Conservation (phyloP, 352 stramenopile genomes). For the Phytophthora brassicae region DNA sequence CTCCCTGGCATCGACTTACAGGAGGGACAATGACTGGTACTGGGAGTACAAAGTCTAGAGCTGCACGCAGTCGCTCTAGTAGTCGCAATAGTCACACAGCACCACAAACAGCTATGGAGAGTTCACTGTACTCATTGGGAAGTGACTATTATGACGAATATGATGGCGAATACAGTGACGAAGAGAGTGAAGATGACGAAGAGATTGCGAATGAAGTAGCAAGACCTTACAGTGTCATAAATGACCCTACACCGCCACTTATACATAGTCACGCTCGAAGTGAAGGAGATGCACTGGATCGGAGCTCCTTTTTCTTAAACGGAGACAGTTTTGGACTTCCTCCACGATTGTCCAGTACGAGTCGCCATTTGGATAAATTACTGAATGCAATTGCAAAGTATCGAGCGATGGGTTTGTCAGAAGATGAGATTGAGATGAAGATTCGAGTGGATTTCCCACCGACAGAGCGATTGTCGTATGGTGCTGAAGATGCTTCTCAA, state of each 20-base stretch:
- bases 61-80: constrained; percentile 31
- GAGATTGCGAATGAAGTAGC: constrained; percentile 77
- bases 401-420: constrained; percentile 48
- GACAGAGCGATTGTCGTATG: constrained; percentile 40
- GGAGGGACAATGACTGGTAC: constrained; percentile 44
- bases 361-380: constrained; percentile 60
- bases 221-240: constrained; percentile 44
- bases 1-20: constrained; percentile 63
- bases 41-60: constrained; percentile 12
- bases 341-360: constrained; percentile 56
- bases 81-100: constrained; percentile 45
- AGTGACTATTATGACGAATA: constrained; percentile 54
- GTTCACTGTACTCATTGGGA: constrained; percentile 38
- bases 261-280: constrained; percentile 27
- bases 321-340: constrained; percentile 58
- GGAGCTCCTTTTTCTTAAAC: constrained; percentile 53
- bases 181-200: constrained; percentile 58
- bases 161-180: constrained; percentile 45
- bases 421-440: constrained; percentile 68
- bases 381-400: constrained; percentile 68
- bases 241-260: constrained; percentile 33
- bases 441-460: constrained; percentile 71
- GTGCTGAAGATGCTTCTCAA: constrained; percentile 5
- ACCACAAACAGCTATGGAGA: constrained; percentile 18
- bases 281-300: constrained; percentile 30